Base-by-base conservation (phyloP, 1,284 basidiomycete genomes). In the Pyrrhoderma noxium region DNA sequence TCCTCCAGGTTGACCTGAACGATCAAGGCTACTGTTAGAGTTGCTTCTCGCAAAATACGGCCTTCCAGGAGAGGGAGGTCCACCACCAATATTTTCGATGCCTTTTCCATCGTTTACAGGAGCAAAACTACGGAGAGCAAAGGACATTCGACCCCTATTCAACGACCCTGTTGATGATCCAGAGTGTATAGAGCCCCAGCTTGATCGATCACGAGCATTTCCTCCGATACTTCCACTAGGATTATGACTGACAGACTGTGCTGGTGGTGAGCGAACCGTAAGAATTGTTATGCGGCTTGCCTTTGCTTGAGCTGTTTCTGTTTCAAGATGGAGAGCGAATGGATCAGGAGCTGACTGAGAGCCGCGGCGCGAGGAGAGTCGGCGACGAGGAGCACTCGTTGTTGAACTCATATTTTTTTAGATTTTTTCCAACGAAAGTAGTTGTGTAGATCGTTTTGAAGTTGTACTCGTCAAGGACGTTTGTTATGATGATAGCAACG, bases 281-380 rank as follows among this genome's bases (percentile, higher is more conserved):
- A 65, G 57, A 47, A 67, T 66, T 41, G 64, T 62, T 41, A 67
- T 60, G 34, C 61, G 57, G 45, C 62, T 65, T 19, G 59, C 56
- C 43, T 57, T 54, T 8, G 42, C 55, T 35, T 61, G 58, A 3
- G 49, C 48, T 11, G 56, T 51, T 45, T 61, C 59, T n/a, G 54
- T 45, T 2, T 54, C 52, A 14, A 54, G 47, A 46, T 63, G 58
- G 21, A 59, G 50, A 8, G 57, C 61, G 45, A 58, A 67, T 14
- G 65, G 65, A 43, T 67, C 65, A 2, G 56, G 56, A 1, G 65
- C 65, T 1, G 61, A 57, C 21, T 59, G 57, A 4, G 65, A 67
- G 25, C 65, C 65, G 8, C 62, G 56, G 9, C 64, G 58, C 0
- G 61, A 55, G 2, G 57, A 56, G 8, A 64, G 57, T 11, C 62